These are phyloP conservation scores for Candida yuanshanica DNA, from an alignment of 805 yeast species.

Conservation along the genomic window DNA sequence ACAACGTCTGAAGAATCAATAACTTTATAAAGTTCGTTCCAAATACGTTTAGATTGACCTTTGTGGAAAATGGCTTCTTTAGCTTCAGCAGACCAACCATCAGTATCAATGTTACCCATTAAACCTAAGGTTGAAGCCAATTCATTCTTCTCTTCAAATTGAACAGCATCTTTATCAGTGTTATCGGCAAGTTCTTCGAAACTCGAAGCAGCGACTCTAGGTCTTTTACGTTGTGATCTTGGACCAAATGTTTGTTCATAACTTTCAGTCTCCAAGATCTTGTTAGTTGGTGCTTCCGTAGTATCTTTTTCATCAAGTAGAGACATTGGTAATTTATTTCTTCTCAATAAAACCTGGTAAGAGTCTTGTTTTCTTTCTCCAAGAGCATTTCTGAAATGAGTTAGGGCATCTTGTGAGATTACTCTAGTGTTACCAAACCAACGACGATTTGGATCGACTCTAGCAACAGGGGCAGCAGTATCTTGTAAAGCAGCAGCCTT, in stretches of 20 bases:
- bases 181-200: conserved; percentile 69
- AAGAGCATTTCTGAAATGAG: conserved; percentile 91
- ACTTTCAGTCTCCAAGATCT: conserved; percentile 84
- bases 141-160: conserved; percentile 71
- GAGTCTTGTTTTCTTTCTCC: conserved; percentile 78
- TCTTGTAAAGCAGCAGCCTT: conserved; percentile 86
- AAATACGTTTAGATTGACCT: conserved; percentile 96
- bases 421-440: conserved; percentile 99
- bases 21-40: conserved; percentile 97
- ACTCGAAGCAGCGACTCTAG: conserved; percentile 69
- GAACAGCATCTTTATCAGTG: conserved; percentile 51
- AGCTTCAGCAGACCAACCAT: conserved; percentile 85
- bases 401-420: conserved; percentile 91
- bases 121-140: conserved; percentile 70
- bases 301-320: conserved; percentile 80
- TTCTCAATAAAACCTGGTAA: conserved; percentile 79
- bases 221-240: conserved; percentile 88
- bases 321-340: conserved; percentile 95
- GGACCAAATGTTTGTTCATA: conserved; percentile 86
- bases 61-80: conserved; percentile 93
- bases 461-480: conserved; percentile 80
- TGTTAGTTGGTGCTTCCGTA: conserved; percentile 70
- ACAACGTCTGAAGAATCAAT: conserved; percentile 95
- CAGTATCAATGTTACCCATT: conserved; percentile 63
- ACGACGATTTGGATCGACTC: conserved; percentile 93